A percentile compares a stretch with the other conserved stretches of the same genome.
phyloP scores from a whole-genome alignment of 2,329 filamentous ascomycete genomes.

The Neurospora sp. region DNA sequence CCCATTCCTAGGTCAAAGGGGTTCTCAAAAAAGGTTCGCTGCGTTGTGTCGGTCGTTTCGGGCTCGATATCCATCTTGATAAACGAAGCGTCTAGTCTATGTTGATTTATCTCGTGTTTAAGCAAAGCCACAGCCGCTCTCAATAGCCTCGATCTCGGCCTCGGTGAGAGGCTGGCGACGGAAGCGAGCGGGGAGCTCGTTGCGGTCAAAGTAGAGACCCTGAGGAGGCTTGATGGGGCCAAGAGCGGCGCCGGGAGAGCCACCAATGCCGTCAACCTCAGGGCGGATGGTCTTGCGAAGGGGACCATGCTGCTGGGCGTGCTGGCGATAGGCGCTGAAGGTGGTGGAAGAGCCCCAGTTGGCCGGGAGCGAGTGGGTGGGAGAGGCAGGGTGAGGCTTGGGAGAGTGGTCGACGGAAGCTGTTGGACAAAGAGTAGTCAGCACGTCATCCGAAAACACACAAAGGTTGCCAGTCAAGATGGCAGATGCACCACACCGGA shows the following conservation, averaged over 20 bases:
- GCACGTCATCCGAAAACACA: slow-evolving; percentile 3
- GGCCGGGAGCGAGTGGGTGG: slow-evolving; percentile 51
- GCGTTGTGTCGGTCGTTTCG: not conserved
- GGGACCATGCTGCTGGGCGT: slow-evolving; percentile 69
- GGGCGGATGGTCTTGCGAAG: slow-evolving; percentile 48
- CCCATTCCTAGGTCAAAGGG: not conserved
- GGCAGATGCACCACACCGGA: not conserved
- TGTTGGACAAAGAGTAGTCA: slow-evolving; percentile 26
- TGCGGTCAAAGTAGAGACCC: slow-evolving; percentile 80
- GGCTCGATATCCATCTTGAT: not conserved
- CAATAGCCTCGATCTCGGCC: slow-evolving; percentile 89
- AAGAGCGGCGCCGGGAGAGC: slow-evolving; percentile 55
- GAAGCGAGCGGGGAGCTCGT: slow-evolving; percentile 79
- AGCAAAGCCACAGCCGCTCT: slow-evolving; percentile 70
- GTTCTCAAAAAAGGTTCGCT: not conserved
- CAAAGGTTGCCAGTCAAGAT: slow-evolving; percentile 2
- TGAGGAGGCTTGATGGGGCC: slow-evolving; percentile 60
- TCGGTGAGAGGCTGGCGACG: slow-evolving; percentile 61
- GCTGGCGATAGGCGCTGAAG: slow-evolving; percentile 69
- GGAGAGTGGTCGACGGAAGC: slow-evolving; percentile 64
- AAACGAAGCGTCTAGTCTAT: not conserved
- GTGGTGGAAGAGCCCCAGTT: slow-evolving; percentile 38
- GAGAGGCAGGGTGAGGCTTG: slow-evolving; percentile 62
- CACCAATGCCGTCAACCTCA: slow-evolving; percentile 39
- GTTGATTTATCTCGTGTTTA: slow-evolving; percentile 20